These are phyloP conservation scores for Pseudoscleropodium purum DNA, from an alignment of 225 moss, liverwort and hornwort species.

Conservation along the genomic window DNA sequence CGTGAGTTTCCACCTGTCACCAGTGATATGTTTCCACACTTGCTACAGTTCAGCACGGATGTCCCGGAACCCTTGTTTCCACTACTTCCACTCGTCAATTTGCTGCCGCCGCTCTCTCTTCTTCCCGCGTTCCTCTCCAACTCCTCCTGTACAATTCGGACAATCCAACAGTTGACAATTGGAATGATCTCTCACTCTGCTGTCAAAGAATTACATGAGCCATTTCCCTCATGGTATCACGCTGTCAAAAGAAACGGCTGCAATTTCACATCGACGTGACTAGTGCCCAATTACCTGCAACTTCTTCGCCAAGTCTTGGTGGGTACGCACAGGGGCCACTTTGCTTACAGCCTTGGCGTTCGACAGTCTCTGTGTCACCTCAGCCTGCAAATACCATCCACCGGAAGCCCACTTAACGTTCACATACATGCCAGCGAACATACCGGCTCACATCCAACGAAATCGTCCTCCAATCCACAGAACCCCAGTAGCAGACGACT, in stretches of 20 bases:
- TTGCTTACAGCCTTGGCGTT: constrained; percentile 66
- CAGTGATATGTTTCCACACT: constrained; percentile 71
- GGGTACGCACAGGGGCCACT: constrained; percentile 60
- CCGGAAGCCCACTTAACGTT: background rate
- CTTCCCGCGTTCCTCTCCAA: constrained; percentile 72
- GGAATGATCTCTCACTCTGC: background rate
- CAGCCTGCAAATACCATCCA: constrained; percentile 38
- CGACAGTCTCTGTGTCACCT: constrained; percentile 81
- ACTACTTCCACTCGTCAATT: constrained; percentile 18
- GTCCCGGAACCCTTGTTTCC: constrained; percentile 54
- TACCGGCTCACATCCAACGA: background rate
- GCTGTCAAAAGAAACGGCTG: background rate
- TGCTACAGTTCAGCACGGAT: constrained; percentile 77
- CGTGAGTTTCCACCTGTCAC: constrained; percentile 60
- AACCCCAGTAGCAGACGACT: background rate
- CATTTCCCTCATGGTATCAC: background rate
- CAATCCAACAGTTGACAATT: background rate
- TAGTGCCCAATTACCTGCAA: constrained; percentile 46
- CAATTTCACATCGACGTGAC: background rate
- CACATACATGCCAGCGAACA: background rate
- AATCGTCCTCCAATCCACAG: background rate
- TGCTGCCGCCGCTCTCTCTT: constrained; percentile 23
- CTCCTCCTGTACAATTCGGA: constrained; percentile 57
- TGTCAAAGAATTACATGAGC: background rate
- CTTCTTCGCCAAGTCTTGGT: constrained; percentile 90